These are phyloP conservation scores for Fusarium sp. DNA, from an alignment of 2,329 filamentous ascomycete species.

Conservation along the genomic window DNA sequence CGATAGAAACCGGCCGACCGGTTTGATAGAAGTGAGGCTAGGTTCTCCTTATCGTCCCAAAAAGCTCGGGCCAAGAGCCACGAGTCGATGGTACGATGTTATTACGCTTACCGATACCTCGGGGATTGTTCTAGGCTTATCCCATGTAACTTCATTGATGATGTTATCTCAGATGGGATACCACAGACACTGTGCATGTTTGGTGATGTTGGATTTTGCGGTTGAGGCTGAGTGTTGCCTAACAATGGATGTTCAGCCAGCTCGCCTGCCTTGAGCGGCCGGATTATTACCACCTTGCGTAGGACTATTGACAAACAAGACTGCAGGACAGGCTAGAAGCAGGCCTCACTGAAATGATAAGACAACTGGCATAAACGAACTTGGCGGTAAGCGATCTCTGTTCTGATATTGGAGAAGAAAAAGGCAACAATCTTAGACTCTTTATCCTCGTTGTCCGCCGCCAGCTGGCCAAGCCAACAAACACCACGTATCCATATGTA, in stretches of 20 bases:
- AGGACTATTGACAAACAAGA: conserved; percentile 17
- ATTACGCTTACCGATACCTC: conserved; percentile 18
- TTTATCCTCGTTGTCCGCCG: conserved; percentile 27
- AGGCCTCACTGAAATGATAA: conserved; percentile 29
- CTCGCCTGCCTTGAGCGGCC: conserved; percentile 17
- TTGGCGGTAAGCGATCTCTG: conserved; percentile 5
- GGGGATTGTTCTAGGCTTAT: conserved; percentile 20
- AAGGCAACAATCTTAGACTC: conserved; percentile 1
- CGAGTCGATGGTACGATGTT: conserved; percentile 39
- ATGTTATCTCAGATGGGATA: conserved; percentile 18
- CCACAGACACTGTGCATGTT: conserved; percentile 29
- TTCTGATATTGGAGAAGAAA: conserved; percentile 3
- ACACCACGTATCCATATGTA: conserved; percentile 28
- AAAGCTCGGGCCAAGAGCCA: conserved; percentile 34
- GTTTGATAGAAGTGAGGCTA: conserved; percentile 32
- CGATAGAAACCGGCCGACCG: conserved; percentile 16
- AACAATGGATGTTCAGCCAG: conserved; percentile 33
- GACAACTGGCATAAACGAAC: conserved; percentile 17
- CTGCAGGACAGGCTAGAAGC: background rate
- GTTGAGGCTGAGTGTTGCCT: conserved; percentile 26
- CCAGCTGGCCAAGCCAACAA: conserved; percentile 35
- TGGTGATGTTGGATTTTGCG: conserved; percentile 5
- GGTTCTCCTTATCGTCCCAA: conserved; percentile 19
- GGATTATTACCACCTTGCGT: conserved; percentile 19
- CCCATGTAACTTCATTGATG: background rate